Percentiles rank a stretch among this genome's conserved stretches.
Conservation (phyloP, 2,329 filamentous ascomycete species). For the Curvularia eragrostidis region DNA sequence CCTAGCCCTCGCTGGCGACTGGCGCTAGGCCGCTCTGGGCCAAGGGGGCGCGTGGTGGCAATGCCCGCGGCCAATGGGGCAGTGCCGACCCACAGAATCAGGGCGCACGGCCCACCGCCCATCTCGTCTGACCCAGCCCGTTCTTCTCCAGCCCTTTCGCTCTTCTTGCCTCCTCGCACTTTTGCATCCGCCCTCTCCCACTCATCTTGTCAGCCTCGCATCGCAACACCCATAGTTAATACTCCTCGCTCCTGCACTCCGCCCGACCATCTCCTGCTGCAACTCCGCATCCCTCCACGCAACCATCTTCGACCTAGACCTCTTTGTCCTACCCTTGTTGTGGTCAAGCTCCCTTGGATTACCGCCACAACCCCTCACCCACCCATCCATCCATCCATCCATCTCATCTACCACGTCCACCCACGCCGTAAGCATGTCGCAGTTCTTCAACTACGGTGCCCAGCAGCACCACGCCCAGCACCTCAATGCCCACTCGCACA, state of each 20-base stretch:
- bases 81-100: constrained; percentile 6
- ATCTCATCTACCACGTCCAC: constrained; percentile 21
- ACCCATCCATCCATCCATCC: constrained; percentile 17
- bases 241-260: constrained; percentile 20
- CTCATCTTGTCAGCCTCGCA: constrained; percentile 35
- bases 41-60: constrained; percentile 16
- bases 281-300: constrained; percentile 14
- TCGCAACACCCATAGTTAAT: constrained; percentile 33
- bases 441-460: constrained; percentile 57
- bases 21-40: constrained; percentile 8
- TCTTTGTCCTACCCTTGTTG: constrained; percentile 38
- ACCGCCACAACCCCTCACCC: constrained; percentile 27
- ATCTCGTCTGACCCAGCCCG: constrained; percentile 16
- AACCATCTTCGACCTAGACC: constrained; percentile 18
- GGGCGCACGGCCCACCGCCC: constrained; percentile 12
- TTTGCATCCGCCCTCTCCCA: constrained; percentile 24
- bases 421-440: constrained; percentile 52
- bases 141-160: constrained; percentile 21
- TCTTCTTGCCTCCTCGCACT: constrained; percentile 24
- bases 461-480: constrained; percentile 56
- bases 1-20: constrained; percentile 7
- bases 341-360: constrained; percentile 23
- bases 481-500: constrained; percentile 67
- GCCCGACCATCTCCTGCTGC: constrained; percentile 20
- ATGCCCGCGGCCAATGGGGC: constrained; percentile 11